These are phyloP conservation scores for Xylaria sp. DNA, from an alignment of 2,329 filamentous ascomycete species.

Conservation along the genomic window DNA sequence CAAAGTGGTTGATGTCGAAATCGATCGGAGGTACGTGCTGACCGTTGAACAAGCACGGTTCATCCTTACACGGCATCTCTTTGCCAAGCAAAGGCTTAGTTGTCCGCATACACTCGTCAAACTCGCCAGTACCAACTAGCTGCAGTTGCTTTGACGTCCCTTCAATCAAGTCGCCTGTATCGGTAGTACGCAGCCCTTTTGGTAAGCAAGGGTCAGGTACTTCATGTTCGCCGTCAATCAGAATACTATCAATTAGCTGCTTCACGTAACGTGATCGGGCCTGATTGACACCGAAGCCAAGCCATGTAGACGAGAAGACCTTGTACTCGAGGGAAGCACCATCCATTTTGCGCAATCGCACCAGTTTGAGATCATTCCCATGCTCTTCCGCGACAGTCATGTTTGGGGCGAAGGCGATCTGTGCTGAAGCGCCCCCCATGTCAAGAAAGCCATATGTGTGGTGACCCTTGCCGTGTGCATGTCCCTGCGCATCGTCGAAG, in stretches of 20 bases:
- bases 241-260: slow-evolving; percentile 74
- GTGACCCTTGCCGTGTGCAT: slow-evolving; percentile 86
- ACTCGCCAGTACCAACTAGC: slow-evolving; percentile 85
- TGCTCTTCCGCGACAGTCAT: slow-evolving; percentile 89
- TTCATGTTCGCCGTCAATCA: slow-evolving; percentile 68
- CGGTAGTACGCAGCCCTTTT: slow-evolving; percentile 75
- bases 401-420: slow-evolving; percentile 98
- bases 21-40: slow-evolving; percentile 95
- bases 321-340: slow-evolving; percentile 82
- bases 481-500: slow-evolving; percentile 80
- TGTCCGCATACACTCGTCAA: slow-evolving; percentile 82
- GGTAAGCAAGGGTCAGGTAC: slow-evolving; percentile 93
- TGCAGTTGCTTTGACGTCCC: slow-evolving; percentile 57
- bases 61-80: slow-evolving; percentile 82
- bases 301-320: slow-evolving; percentile 96
- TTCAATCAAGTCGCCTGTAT: slow-evolving; percentile 71
- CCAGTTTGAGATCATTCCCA: slow-evolving; percentile 84
- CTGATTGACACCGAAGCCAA: slow-evolving; percentile 96
- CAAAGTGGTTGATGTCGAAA: slow-evolving; percentile 96
- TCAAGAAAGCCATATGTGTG: slow-evolving; percentile 97
- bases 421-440: slow-evolving; percentile 97
- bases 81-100: slow-evolving; percentile 91
- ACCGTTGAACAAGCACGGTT: slow-evolving; percentile 89
- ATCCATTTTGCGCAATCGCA: slow-evolving; percentile 85
- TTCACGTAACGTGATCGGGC: slow-evolving; percentile 88